Percentiles rank a stretch among this genome's conserved stretches.
These are phyloP conservation scores for Fomitopsis betulina DNA, from an alignment of 1,284 basidiomycete species.

Conservation along the genomic window DNA sequence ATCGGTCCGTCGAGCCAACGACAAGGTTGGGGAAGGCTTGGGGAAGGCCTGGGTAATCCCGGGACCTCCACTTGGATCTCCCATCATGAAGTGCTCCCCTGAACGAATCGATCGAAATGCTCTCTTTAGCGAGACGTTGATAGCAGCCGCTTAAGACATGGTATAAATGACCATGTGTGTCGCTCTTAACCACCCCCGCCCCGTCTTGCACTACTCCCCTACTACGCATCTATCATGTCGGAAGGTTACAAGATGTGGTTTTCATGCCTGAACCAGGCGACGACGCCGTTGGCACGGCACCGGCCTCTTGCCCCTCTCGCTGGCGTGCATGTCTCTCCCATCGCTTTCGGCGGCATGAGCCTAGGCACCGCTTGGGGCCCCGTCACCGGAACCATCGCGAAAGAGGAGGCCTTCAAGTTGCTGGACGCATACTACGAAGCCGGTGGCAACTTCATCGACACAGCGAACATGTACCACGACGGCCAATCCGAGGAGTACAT, in stretches of 20 bases:
- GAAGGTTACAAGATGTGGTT: background rate
- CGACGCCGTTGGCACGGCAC: constrained; percentile 15
- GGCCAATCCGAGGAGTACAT: background rate
- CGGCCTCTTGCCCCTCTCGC: constrained; percentile 16
- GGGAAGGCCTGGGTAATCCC: no score
- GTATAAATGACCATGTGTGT: no score
- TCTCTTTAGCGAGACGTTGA: no score
- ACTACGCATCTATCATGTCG: background rate
- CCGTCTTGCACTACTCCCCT: background rate
- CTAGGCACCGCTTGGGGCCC: constrained; percentile 43
- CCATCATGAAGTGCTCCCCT: no score
- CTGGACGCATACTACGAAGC: background rate
- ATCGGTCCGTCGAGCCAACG: no score
- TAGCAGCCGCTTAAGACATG: no score
- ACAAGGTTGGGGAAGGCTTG: no score
- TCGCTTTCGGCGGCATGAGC: constrained; percentile 49
- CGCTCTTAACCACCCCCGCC: no score
- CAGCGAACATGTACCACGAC: background rate
- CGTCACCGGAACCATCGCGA: constrained; percentile 35
- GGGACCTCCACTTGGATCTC: no score
- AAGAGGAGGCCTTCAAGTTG: constrained; percentile 28
- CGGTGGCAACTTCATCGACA: background rate
- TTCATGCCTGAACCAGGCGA: background rate
- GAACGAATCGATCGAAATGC: no score
- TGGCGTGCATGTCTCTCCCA: constrained; percentile 37